phyloP scores from a whole-genome alignment of 768 basidiomycete genomes.

The Collybiopsis luxurians region DNA sequence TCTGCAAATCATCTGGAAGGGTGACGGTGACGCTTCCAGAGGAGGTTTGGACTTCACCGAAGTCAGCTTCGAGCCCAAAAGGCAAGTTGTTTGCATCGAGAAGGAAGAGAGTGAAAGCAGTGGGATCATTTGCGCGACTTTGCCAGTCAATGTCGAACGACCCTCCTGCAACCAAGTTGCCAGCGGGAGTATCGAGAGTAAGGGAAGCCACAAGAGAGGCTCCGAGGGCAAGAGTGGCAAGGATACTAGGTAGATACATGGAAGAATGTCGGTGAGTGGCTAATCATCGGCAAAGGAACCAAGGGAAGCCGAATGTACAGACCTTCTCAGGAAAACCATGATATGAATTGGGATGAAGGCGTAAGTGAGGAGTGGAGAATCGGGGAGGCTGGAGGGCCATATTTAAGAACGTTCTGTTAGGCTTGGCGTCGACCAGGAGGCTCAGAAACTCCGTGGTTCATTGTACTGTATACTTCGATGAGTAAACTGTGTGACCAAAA shows the following conservation, averaged over 20 bases:
- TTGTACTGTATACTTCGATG: too few species aligned
- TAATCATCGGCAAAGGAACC: too few species aligned
- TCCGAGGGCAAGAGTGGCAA: not conserved
- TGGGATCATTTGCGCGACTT: slow-evolving; percentile 1
- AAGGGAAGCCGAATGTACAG: too few species aligned
- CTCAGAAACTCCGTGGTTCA: too few species aligned
- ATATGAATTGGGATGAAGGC: too few species aligned
- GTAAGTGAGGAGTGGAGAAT: too few species aligned
- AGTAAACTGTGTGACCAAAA: too few species aligned
- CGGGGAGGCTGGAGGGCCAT: too few species aligned
- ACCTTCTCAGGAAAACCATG: too few species aligned
- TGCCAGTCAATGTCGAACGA: not conserved
- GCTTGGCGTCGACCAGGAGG: too few species aligned
- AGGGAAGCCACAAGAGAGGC: not conserved
- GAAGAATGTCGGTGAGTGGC: too few species aligned
- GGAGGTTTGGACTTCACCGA: slow-evolving; percentile 4
- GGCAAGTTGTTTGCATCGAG: slow-evolving; percentile 1
- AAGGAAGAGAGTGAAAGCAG: slow-evolving; percentile 2
- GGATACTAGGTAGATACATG: not conserved
- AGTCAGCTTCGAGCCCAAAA: slow-evolving; percentile 2
- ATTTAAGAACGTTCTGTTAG: too few species aligned
- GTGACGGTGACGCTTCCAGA: not conserved
- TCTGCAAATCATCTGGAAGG: not conserved
- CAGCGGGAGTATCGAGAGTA: not conserved
- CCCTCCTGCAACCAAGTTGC: not conserved